Evolutionary conservation across 148 eudicot genomes (phyloP).

Genomic region (Rhododendron ovatum): DNA sequence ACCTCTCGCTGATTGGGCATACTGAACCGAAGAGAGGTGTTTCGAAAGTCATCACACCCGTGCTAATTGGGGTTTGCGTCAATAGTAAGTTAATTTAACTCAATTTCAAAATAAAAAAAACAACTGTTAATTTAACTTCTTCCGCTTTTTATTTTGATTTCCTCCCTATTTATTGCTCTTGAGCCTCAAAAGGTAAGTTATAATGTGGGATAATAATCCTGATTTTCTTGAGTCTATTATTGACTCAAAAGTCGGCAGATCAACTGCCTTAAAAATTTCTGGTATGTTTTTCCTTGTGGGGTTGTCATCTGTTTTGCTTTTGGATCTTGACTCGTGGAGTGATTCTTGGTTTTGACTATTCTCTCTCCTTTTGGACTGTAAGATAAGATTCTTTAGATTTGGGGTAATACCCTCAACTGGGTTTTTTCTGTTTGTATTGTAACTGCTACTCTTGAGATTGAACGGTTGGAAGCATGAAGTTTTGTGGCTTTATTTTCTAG

Average conservation of each 20-base stretch:
- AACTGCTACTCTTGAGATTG: neutral
- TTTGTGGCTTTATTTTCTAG: neutral
- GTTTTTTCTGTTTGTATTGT: neutral
- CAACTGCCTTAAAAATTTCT: neutral
- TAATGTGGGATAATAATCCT: neutral
- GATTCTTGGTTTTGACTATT: neutral
- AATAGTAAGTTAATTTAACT: constrained; percentile 15
- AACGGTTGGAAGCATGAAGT: neutral
- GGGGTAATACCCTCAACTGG: neutral
- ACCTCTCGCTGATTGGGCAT: neutral
- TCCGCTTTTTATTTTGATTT: neutral
- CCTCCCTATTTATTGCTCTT: neutral
- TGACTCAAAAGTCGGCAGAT: neutral
- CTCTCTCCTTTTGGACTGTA: neutral
- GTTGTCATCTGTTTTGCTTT: neutral
- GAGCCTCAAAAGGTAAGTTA: neutral
- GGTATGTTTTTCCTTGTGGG: neutral
- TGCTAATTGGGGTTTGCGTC: constrained; percentile 12
- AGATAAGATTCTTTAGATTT: constrained; percentile 13
- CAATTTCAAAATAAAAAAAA: neutral
- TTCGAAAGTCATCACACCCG: neutral
- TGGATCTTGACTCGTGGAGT: constrained; percentile 3
- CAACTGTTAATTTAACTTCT: neutral
- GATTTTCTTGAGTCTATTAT: neutral
- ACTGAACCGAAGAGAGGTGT: neutral